Evolutionary conservation across 2,329 filamentous ascomycete species (phyloP).

Genomic region (Ceratocystiopsis sp.): DNA sequence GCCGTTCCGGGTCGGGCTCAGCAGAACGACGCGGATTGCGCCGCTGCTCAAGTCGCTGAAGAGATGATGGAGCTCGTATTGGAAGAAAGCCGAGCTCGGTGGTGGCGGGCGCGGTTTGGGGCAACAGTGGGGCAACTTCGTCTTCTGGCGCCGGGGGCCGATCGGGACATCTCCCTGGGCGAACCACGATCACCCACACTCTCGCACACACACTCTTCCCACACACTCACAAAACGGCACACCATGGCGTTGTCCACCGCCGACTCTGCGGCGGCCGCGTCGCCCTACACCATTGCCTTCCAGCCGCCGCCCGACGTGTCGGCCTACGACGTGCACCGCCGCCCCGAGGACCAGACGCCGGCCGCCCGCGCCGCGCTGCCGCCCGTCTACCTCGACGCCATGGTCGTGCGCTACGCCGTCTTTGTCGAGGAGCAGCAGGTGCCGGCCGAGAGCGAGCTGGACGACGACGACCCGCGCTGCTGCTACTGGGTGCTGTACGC

Average conservation of each 20-base stretch:
- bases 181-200: too few species aligned
- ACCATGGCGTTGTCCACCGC: too few species aligned
- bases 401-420: conserved; percentile 42
- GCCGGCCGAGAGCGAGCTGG: conserved; percentile 53
- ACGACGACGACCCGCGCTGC: conserved; percentile 60
- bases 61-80: conserved; percentile 14
- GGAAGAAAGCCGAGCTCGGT: too few species aligned
- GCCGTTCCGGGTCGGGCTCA: conserved; percentile 32
- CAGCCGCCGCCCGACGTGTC: conserved; percentile 2
- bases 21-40: conserved; percentile 31
- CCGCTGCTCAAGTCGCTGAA: conserved; percentile 32
- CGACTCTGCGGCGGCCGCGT: background rate
- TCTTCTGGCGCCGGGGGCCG: too few species aligned
- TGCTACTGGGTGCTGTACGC: conserved; percentile 85
- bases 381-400: conserved; percentile 42
- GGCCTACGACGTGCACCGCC: conserved; percentile 22
- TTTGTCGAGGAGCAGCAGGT: conserved; percentile 44
- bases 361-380: conserved; percentile 24
- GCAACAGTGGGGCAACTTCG: too few species aligned
- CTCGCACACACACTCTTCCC: too few species aligned
- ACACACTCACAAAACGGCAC: too few species aligned
- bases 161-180: too few species aligned
- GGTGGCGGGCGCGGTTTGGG: too few species aligned
- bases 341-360: conserved; percentile 22
- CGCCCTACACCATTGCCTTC: background rate